These are phyloP conservation scores for Lindgomyces ingoldianus DNA, from an alignment of 495 filamentous ascomycete genomes.

Conservation along the genomic window DNA sequence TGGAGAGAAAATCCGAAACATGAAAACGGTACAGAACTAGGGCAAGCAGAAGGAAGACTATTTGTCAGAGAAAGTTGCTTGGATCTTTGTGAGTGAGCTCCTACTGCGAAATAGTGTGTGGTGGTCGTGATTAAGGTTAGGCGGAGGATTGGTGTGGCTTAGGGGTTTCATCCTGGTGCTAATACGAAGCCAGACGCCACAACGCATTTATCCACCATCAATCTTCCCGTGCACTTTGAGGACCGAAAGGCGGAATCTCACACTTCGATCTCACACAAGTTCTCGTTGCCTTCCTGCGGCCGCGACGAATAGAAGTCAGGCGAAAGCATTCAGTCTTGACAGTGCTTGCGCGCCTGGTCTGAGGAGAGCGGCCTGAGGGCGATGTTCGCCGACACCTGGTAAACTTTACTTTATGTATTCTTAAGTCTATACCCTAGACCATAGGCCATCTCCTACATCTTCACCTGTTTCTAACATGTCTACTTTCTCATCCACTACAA, in stretches of 20 bases:
- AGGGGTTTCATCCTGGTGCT: slow-evolving; percentile 1
- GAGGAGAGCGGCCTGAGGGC: too few relatives aligned
- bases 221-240: slow-evolving; percentile 20
- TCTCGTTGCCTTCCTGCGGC: not conserved
- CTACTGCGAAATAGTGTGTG: not conserved
- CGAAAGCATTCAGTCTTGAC: not conserved
- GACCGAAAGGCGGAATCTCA: not conserved
- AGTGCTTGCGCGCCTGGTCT: too few relatives aligned
- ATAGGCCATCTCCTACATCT: too few relatives aligned
- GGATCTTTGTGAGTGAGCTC: slow-evolving; percentile 12
- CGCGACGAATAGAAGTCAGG: not conserved
- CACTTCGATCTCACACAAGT: not conserved
- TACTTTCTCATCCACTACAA: not conserved
- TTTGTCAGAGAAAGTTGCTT: slow-evolving; percentile 27
- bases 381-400: too few relatives aligned
- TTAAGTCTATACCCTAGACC: too few relatives aligned
- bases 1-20: not conserved
- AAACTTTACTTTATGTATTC: too few relatives aligned
- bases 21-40: not conserved
- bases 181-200: slow-evolving; percentile 12
- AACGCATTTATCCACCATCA: not conserved
- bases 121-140: not conserved
- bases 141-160: slow-evolving; percentile 8
- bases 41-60: not conserved
- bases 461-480: too few relatives aligned